Base-by-base conservation (phyloP, 2,329 filamentous ascomycete species). In the Penicillium sp. region DNA sequence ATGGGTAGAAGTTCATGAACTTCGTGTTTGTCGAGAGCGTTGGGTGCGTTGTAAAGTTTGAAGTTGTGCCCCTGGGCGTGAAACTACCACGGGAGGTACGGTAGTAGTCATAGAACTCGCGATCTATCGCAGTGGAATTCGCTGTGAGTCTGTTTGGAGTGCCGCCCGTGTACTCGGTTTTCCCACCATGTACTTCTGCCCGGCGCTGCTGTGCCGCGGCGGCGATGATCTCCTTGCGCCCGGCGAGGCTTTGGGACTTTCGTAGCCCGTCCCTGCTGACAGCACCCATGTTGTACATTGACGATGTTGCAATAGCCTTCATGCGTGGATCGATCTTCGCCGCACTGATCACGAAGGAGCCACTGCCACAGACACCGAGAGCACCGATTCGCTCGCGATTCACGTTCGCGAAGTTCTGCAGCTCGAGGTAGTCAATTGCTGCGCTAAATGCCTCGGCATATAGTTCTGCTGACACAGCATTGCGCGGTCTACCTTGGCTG, bases 61-160 rank as follows among this genome's bases (percentile, higher is more conserved):
- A 23, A 2, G 55, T 56, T 1, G 61, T 53, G 11, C 56, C 56
- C 14, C 34, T 34, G 10, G 61, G 66, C 5, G 65, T 67, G 46
- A 67, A 64, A 32, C 66, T 63, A 4, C 62, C 68, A 13, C 69
- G 67, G 2, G 39, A n/a, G 7, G 67, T 70, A 42, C 69, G 67
- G 49, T 70, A 72, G 50, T 64, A 71, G 42, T 71, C 67, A 36
- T 60, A 70, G 41, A 70, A 69, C 40, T 71, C 69, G 16, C 63
- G 61, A 5, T 56, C 58, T 7, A 70, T 52, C 0, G 60, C 36
- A 0, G 56, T 47, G 1, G 66, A 50, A 11, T 67, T 49, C 0
- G 55, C 38, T 0, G 65, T 69, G 40, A 69, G 52, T 11, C 53
- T 61, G 49, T 56, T 68, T 57, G 55, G 53, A 1, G 57, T 57